These are phyloP conservation scores for Gloeopeniophorella convolvens DNA, from an alignment of 768 basidiomycete genomes.

Conservation along the genomic window DNA sequence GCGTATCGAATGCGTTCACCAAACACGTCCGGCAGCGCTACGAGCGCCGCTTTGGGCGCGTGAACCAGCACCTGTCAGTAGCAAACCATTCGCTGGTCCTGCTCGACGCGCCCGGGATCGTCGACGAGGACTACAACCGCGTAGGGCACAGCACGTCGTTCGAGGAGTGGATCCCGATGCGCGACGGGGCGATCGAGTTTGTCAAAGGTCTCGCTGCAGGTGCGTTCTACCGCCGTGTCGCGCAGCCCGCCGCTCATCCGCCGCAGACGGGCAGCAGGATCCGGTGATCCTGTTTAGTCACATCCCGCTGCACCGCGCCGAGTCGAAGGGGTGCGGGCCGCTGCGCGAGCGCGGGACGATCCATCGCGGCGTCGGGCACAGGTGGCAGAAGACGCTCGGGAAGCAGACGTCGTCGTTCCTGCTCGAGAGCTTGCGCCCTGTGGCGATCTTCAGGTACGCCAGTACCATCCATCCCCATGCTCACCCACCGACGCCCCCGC, in stretches of 20 bases:
- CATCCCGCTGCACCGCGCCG: constrained; percentile 76
- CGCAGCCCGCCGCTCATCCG: constrained; percentile 18
- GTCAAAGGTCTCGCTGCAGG: constrained; percentile 40
- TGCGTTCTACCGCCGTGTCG: background rate
- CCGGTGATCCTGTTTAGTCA: constrained; percentile 74
- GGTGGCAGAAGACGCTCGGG: constrained; percentile 79
- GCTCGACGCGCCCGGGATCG: constrained; percentile 70
- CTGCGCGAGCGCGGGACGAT: constrained; percentile 68
- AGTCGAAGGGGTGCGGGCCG: constrained; percentile 71
- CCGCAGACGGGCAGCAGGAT: constrained; percentile 24
- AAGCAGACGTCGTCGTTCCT: constrained; percentile 74
- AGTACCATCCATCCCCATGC: background rate
- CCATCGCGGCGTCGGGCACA: constrained; percentile 66
- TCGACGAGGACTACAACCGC: constrained; percentile 75
- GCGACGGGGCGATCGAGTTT: constrained; percentile 54
- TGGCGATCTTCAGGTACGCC: constrained; percentile 62
- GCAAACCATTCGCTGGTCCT: constrained; percentile 68
- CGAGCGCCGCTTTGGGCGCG: constrained; percentile 54
- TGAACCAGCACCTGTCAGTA: constrained; percentile 55
- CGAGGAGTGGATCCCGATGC: constrained; percentile 48
- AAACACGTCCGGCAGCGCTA: constrained; percentile 51
- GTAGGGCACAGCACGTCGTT: constrained; percentile 44
- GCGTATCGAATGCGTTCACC: constrained; percentile 12
- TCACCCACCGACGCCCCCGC: background rate
- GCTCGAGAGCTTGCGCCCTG: constrained; percentile 58